Base-by-base conservation (phyloP, 108 stramenopile genomes). In the Skeletonema marinoi region DNA sequence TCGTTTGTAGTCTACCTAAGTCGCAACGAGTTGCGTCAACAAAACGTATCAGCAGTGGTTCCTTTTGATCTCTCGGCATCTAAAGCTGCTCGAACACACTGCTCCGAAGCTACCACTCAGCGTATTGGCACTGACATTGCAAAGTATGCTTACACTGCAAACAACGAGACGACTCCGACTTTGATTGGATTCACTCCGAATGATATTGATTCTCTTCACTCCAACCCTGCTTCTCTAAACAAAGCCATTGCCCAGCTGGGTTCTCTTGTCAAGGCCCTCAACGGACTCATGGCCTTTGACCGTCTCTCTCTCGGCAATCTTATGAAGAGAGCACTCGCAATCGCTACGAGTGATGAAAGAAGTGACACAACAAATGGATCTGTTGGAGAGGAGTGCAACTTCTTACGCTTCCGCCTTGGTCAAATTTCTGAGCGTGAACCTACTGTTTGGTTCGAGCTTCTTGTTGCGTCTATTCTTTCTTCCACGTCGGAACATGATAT, bases 271-370 rank as follows among this genome's bases (percentile, higher is more conserved):
- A 91, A 85, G 65, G 82, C 92, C 16, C 75, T 96, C 61, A 89
- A 96, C 66, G 88, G 90, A 44, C 90, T 92, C 11, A 96, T 96
- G 95, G 88, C 87, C 13, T 96, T 96, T 70, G 95, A 96, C 81
- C 77, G 95, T 11, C 93, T 93, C 80, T 96, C 95, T 16, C 86
- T 96, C 29, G 92, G 91, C 82, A 96, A 96, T 74, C 80, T 96
- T 12, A 96, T 96, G 95, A 88, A 78, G 44, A 71, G 95, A 50
- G 93, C 95, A 10, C 84, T 94, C 9, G 90, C 93, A 10, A 96
- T 96, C 67, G 93, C 89, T 32, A 93, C 92, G 4, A 96, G 95
- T 82, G 95, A 94, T 44, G 95, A 96, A 81, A 66, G 95, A 46
- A 96, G 95, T 70, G 93, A 96, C 70, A 86, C 82, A 8, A 85